Base-by-base conservation (phyloP, 1,284 basidiomycete species). In the Fistulina hepatica region DNA sequence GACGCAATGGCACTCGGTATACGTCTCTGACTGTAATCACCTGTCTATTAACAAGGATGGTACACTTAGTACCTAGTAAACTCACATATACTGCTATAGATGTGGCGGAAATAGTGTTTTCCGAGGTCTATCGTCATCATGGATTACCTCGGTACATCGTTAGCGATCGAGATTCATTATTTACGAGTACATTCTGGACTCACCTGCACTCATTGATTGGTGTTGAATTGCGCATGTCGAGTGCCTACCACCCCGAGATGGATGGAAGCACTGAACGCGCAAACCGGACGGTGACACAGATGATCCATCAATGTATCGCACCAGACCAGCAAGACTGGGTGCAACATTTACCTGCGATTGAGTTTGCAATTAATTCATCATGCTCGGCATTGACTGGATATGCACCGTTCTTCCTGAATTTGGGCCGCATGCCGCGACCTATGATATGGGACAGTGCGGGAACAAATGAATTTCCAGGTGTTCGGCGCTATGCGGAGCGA, bases 101-200 rank as follows among this genome's bases (percentile, higher is more conserved):
- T 2, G 47, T 65, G 3, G 62, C 65, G 0, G 56, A 63, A 39
- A 9, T 65, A 1, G 42, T 66, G 8, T 59, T 65, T 34, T 45
- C 50, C 3, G 28, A 49, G 6, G 50, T 68, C 0, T 61, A 62
- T 36, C 52, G 52, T 20, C 49, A 61, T 5, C 61, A 66, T 43
- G 61, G 65, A 0, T 40, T 67, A 0, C 66, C 57, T 0, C 26
- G 44, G 5, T 34, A 38, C 0, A 66, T 74, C 17, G 30, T 39
- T 2, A 39, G 37, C 13, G 59, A 70, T 40, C 47, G 61, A 3
- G 64, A 70, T 39, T 46, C 53, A 0, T 40, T 59, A 11, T 71
- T 69, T 44, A 61, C 62, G 0, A 51, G 56, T n/a, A 21, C 34
- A n/a, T 61, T 71, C 43, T 71, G 67, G 64, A 52, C 44, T 5